Percentiles rank a stretch among this genome's conserved stretches.
Evolutionary conservation across 306 rosid species (phyloP).

Genomic region (Pterocarpus macrocarpus): DNA sequence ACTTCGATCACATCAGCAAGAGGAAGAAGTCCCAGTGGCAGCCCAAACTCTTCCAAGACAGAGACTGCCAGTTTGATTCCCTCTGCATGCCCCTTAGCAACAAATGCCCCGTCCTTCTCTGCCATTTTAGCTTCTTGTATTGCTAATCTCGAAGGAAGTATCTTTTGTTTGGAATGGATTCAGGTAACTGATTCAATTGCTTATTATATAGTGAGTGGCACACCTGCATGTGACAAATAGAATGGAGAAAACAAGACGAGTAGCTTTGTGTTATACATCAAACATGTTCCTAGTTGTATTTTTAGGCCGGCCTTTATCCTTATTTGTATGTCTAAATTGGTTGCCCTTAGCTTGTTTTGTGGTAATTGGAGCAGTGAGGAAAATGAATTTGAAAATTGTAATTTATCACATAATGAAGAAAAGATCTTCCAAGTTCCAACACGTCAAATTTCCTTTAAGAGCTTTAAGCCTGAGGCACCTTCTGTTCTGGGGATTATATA

Average conservation of each 20-base stretch:
- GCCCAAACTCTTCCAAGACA: slow-evolving; percentile 70
- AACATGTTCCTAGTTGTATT: neutral
- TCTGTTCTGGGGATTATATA: neutral
- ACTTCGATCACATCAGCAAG: slow-evolving; percentile 74
- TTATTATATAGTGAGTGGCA: neutral
- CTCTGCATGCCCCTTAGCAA: slow-evolving; percentile 77
- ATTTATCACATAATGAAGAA: neutral
- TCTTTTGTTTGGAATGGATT: too few relatives aligned
- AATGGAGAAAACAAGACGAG: slow-evolving; percentile 55
- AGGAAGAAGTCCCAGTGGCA: slow-evolving; percentile 87
- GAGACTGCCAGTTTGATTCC: slow-evolving; percentile 64
- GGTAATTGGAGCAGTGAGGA: neutral
- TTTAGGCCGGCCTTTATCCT: slow-evolving; percentile 13
- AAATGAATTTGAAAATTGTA: neutral
- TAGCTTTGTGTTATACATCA: slow-evolving; percentile 48
- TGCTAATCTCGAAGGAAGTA: too few relatives aligned
- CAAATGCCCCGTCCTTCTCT: slow-evolving; percentile 75
- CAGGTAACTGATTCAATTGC: neutral
- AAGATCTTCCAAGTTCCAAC: neutral
- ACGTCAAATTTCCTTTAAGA: neutral
- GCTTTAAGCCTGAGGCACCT: neutral
- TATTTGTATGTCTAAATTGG: neutral
- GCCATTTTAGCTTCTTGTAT: slow-evolving; percentile 51
- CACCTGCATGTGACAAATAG: slow-evolving; percentile 31
- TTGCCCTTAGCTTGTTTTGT: neutral